Base-by-base conservation (phyloP, 2,329 filamentous ascomycete species). In the Ophiostoma quercus region DNA sequence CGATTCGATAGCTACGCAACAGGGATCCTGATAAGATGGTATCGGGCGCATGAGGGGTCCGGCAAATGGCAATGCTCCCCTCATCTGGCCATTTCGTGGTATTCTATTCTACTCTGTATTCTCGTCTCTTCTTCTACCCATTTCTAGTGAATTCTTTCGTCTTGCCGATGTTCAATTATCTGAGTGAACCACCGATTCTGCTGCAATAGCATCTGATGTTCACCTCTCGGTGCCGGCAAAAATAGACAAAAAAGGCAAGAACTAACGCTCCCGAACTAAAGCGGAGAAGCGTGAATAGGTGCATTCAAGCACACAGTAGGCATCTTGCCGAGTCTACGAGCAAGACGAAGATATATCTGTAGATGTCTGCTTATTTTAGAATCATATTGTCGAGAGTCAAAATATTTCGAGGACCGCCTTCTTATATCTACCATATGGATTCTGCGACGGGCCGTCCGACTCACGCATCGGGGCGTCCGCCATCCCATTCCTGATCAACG, bases 171-270 rank as follows among this genome's bases (percentile, higher is more conserved):
- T 25, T 22, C 11, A 41, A 1, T 12, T 12, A 12, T 12, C 9
- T 29, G 12, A 41, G 11, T 14, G 12, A 41, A 41, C 12, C 39
- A 12, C 9, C 39, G 11, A 2, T 39, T 14, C 39, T 12, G 39
- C 39, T 41, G 12, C 39, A 41, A 9, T 12, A 41, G 34, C 32
- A 32, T 63, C 14, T 6, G 34, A 37, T n/a, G 60, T 65, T 16
- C 14, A 37, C 25, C 25, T 6, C 32, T 57, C 25, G 25, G 11
- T 62, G 25, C 62, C 62, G 62, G 62, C 62, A 65, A 65, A 65
- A 65, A 65, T 65, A 39, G 62, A 39, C 62, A 39, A 65, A 65
- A 65, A 39, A 16, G 62, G 62, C 19, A 41, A 65, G 34, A 19
- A 62, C 22, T 32, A 34, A 62, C 57, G 57, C 25, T 57, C n/a